Evolutionary conservation across 768 basidiomycete genomes (phyloP), one percentile per base, ranked within the genome.

Genomic region (Trametes cinnabarina): DNA sequence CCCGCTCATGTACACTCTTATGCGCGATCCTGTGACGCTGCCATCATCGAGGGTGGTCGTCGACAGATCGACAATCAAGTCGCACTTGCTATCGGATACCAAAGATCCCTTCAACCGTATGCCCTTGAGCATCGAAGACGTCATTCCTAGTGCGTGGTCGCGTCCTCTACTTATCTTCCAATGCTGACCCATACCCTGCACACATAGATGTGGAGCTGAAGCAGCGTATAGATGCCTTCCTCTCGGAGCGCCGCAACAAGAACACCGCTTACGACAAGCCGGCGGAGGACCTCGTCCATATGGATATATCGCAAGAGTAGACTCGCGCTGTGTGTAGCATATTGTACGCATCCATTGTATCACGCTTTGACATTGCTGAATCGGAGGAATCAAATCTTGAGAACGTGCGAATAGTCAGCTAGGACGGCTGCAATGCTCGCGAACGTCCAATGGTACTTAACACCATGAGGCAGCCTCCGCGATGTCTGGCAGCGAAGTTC

Each of bases 71-170:
- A 98, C 95, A 2, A 98, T 99, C 77, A 96, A 96, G 66, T 90
- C 94, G 1, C 94, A 97, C 71, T 75, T 98, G 34, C 76, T 99
- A 19, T 96, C 94, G 0, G 95, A 97, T 66, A 73, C 86, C 17
- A 91, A 85, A 51, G 97, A 99, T 72, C 97, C 97, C 1, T 99
- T 98, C 82, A 99, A 98, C 72, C 87, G 97, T 26, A 76, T 79
- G 32, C 92, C 96, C 2, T 76, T 97, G 25, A 72, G 77, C 10
- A 84, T 94, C 61, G 89, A 88, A 53, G 90, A 95, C 11, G 87
- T 95, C 14, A 69, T 86, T 57, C 83, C 92, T 25, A 74, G 94
- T 93, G 65, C 63, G 85, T 73, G 12, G n/a, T 6, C 12, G 17
- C 32, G 23, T 32, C 2, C 51, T 1, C 26, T 10, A 9, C 15